phyloP scores from a whole-genome alignment of 257 asterid species.

The Solanum pimpinellifolium region DNA sequence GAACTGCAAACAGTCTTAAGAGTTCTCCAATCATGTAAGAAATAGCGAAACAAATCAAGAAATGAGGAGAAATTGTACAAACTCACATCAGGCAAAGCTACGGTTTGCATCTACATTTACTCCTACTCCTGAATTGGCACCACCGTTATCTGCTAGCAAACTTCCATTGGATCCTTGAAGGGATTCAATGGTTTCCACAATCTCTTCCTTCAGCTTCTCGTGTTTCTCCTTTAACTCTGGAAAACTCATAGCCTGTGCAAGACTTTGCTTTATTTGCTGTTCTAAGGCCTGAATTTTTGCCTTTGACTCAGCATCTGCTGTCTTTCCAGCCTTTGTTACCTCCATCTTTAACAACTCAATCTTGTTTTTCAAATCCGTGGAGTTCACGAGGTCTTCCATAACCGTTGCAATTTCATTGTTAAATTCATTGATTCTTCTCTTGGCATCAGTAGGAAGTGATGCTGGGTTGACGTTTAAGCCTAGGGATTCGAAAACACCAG shows the following conservation, averaged over 20 bases:
- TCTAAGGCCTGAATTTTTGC: constrained; percentile 43
- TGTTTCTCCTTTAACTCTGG: constrained; percentile 46
- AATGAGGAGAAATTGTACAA: neutral
- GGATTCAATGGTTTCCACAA: constrained; percentile 24
- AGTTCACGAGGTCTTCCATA: constrained; percentile 34
- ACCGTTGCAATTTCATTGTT: constrained; percentile 31
- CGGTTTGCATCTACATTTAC: constrained; percentile 23
- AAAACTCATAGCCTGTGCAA: constrained; percentile 30
- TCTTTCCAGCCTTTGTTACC: constrained; percentile 40
- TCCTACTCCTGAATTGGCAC: constrained; percentile 6
- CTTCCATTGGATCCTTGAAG: constrained; percentile 45
- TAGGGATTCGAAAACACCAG: constrained; percentile 28
- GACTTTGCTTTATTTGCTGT: constrained; percentile 47
- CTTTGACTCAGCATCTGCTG: constrained; percentile 34
- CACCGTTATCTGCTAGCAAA: constrained; percentile 7
- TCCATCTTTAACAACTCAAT: constrained; percentile 50
- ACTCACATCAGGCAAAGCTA: constrained; percentile 36
- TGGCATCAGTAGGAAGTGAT: constrained; percentile 9
- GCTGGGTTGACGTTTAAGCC: constrained; percentile 36
- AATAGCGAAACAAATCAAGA: neutral
- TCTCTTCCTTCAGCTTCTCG: constrained; percentile 39
- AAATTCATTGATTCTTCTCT: constrained; percentile 28
- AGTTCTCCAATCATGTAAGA: neutral
- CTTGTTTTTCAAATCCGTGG: constrained; percentile 55
- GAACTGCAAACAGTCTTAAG: neutral